phyloP scores from a whole-genome alignment of 805 yeast genomes.

The Metschnikowia baotianmanensis region DNA sequence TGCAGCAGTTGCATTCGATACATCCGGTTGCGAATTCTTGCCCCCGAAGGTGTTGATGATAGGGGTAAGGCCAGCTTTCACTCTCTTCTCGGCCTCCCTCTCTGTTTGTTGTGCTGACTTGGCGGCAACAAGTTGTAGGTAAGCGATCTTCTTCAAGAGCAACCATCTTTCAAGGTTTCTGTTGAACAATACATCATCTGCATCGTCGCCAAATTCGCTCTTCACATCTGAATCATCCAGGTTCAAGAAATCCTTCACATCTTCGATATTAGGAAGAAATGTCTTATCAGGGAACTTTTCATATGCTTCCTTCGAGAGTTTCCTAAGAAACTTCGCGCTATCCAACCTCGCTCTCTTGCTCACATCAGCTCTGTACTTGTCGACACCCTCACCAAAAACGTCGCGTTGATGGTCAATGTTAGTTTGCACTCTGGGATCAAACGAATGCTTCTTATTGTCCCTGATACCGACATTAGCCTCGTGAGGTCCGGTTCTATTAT shows the following conservation, averaged over 20 bases:
- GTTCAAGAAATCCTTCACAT: constrained; percentile 54
- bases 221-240: constrained; percentile 39
- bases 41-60: constrained; percentile 8
- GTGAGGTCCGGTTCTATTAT: constrained; percentile 73
- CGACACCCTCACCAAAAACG: constrained; percentile 74
- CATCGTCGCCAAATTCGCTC: constrained; percentile 37
- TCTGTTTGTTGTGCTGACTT: constrained; percentile 42
- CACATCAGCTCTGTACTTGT: constrained; percentile 50
- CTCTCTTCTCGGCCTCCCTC: constrained; percentile 38
- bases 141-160: constrained; percentile 66
- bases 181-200: constrained; percentile 36
- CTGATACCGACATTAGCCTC: constrained; percentile 81
- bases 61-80: constrained; percentile 30
- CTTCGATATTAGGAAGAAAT: constrained; percentile 57
- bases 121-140: constrained; percentile 64
- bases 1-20: neutral
- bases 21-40: constrained; percentile 1
- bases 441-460: constrained; percentile 76
- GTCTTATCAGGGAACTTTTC: constrained; percentile 28
- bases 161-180: constrained; percentile 63
- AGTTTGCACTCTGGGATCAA: constrained; percentile 76
- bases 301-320: constrained; percentile 52
- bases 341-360: constrained; percentile 51
- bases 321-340: constrained; percentile 53
- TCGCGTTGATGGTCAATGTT: constrained; percentile 65